Evolutionary conservation across 2,329 filamentous ascomycete genomes (phyloP).

Genomic region (Clonostachys rosea): DNA sequence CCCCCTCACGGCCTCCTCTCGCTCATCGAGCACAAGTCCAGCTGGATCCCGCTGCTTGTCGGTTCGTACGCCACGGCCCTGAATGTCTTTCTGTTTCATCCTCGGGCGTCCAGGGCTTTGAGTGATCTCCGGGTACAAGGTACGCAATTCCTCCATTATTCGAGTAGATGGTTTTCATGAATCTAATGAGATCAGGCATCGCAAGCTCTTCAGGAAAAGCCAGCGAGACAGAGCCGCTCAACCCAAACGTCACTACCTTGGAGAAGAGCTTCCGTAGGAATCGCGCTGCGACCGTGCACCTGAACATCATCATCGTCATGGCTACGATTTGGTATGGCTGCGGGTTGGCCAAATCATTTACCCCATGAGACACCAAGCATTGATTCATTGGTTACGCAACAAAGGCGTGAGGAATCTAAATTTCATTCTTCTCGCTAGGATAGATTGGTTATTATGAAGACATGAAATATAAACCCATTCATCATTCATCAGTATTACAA

Average conservation of each 20-base stretch:
- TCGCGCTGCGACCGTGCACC: slow-evolving; percentile 1
- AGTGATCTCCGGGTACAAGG: no score
- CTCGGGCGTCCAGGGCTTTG: not conserved
- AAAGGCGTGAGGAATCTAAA: no score
- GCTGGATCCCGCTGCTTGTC: not conserved
- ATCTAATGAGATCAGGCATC: not conserved
- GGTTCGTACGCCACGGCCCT: not conserved
- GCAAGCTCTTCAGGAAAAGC: no score
- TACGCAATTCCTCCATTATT: no score
- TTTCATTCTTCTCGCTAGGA: no score
- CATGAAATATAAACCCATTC: no score
- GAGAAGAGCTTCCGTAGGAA: not conserved
- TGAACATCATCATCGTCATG: not conserved
- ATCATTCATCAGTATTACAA: slow-evolving; percentile 32
- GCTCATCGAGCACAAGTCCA: not conserved
- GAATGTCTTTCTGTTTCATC: not conserved
- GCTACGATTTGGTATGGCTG: not conserved
- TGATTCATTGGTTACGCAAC: no score
- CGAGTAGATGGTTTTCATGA: not conserved
- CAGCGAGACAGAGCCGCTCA: not conserved
- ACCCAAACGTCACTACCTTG: not conserved
- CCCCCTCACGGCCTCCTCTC: no score
- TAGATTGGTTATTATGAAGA: no score
- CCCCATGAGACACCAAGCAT: no score
- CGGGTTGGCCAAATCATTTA: not conserved